These are phyloP conservation scores for Aspergillus sparsus DNA, from an alignment of 495 filamentous ascomycete genomes.

Conservation along the genomic window DNA sequence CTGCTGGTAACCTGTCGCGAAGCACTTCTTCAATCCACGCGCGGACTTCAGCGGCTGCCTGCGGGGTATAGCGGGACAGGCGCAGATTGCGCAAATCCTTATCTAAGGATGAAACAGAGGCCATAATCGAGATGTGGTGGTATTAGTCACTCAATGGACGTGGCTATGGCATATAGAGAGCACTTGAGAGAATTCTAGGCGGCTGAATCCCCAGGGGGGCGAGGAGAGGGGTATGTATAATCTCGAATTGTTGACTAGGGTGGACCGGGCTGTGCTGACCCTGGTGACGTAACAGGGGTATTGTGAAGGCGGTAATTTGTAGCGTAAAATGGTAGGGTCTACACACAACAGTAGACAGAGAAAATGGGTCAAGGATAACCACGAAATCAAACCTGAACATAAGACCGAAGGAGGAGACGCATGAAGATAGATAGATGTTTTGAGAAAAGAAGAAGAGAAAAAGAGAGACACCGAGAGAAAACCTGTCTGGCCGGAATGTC, in stretches of 20 bases:
- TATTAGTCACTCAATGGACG: slow-evolving; percentile 17
- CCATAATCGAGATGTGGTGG: slow-evolving; percentile 57
- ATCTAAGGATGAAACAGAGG: slow-evolving; percentile 91
- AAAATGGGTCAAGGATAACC: neutral
- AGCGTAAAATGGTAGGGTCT: too few species aligned
- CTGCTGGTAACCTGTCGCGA: slow-evolving; percentile 66
- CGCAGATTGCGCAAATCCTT: slow-evolving; percentile 94
- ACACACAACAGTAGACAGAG: too few species aligned
- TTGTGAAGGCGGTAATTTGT: too few species aligned
- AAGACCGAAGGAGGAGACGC: neutral
- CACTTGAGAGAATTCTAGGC: slow-evolving; percentile 1
- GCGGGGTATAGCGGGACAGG: slow-evolving; percentile 89
- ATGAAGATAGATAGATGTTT: neutral
- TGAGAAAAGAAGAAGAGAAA: slow-evolving; percentile 7
- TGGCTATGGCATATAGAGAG: slow-evolving; percentile 7
- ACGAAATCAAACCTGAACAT: neutral
- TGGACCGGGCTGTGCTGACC: neutral
- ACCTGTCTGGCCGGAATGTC: neutral
- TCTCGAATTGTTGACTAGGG: slow-evolving; percentile 15
- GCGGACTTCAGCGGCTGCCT: slow-evolving; percentile 81
- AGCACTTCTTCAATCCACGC: slow-evolving; percentile 85
- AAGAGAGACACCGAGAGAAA: slow-evolving; percentile 11
- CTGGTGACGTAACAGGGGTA: slow-evolving; percentile 14
- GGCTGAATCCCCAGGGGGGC: neutral
- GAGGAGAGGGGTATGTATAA: slow-evolving; percentile 15